phyloP scores from a whole-genome alignment of 75 land plant genomes.

The Ceratopteris richardii region DNA sequence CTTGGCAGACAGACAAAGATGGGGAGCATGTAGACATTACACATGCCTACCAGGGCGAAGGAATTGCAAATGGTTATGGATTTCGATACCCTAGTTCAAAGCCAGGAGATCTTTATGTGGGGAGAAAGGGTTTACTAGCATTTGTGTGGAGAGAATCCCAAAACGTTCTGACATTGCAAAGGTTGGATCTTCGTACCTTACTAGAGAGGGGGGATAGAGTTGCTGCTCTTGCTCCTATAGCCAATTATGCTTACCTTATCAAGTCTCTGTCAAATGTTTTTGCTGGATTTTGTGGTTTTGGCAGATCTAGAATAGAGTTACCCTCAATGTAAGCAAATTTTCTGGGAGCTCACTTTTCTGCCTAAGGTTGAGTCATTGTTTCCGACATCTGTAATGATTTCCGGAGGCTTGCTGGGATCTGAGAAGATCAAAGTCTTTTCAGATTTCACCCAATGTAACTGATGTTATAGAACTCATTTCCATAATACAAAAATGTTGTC shows the following conservation, averaged over 20 bases:
- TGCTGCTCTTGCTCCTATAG: conserved; percentile 58
- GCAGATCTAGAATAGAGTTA: too few relatives aligned
- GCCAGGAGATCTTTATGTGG: conserved; percentile 78
- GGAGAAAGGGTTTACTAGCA: conserved; percentile 47
- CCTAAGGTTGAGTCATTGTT: too few relatives aligned
- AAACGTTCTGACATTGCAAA: conserved; percentile 64
- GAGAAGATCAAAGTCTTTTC: not conserved
- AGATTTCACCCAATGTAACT: not conserved
- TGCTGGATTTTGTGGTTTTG: conserved; percentile 41
- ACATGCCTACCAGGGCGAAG: conserved; percentile 59
- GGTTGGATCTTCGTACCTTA: conserved; percentile 53
- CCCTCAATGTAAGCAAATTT: too few relatives aligned
- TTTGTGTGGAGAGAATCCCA: conserved; percentile 84
- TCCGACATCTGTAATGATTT: too few relatives aligned
- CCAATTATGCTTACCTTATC: conserved; percentile 83
- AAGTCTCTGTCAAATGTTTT: conserved; percentile 85
- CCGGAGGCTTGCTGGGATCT: too few relatives aligned
- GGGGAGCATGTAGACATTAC: conserved; percentile 33
- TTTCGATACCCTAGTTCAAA: conserved; percentile 89
- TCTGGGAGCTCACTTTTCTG: too few relatives aligned
- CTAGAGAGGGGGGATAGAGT: conserved; percentile 67
- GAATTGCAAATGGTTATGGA: conserved; percentile 92
- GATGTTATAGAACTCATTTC: too few relatives aligned
- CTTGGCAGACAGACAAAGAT: conserved; percentile 50
- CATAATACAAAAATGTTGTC: too few relatives aligned